Evolutionary conservation across 768 basidiomycete genomes (phyloP), one percentile per base, ranked within the genome.

Genomic region (Coprinellus aureogranulatus): DNA sequence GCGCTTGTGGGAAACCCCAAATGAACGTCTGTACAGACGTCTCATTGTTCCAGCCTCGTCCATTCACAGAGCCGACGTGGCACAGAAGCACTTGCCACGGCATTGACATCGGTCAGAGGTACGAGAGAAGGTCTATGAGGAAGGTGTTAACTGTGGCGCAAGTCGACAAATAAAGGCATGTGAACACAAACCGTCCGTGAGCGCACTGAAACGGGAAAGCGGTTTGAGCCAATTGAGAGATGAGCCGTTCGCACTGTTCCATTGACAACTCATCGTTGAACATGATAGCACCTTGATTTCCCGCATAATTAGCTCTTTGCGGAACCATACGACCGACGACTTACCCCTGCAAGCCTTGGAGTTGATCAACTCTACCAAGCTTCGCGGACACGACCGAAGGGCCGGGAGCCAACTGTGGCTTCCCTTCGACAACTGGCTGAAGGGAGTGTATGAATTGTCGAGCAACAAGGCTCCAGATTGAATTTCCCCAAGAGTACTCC

Each of bases 261-360:
- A 74, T 54, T 14, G 77, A 83, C 49, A 99, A 76, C 0, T 77
- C 58, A 68, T 98, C 95, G 63, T 95, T 95, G 78, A 97, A 97
- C 94, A 98, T 97, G 70, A 97, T 91, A 2, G 96, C 95, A 53
- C 95, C 94, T 97, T 68, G 22, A 59, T 55, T 47, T 57, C 46
- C 57, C 56, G 48, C 56, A 25, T 34, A 22, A 44, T 53, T 49
- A 48, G 40, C 23, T 44, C 52, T 22, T 28, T 41, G 42, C 20
- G 27, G 51, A 65, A n/a, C 52, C 20, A n/a, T 8, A 39, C 12
- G 30, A 34, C 46, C 30, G 53, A 44, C 20, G 25, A 68, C 81
- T 62, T 67, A 88, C 96, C 95, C 75, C 97, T 80, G 67, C 97
- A 99, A 23, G 97, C 97, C 73, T 93, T 95, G 10, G 94, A 97